Percentiles rank a stretch among this genome's conserved stretches.
Evolutionary conservation across 2,329 filamentous ascomycete species (phyloP).

Genomic region (Stachybotrys elegans): DNA sequence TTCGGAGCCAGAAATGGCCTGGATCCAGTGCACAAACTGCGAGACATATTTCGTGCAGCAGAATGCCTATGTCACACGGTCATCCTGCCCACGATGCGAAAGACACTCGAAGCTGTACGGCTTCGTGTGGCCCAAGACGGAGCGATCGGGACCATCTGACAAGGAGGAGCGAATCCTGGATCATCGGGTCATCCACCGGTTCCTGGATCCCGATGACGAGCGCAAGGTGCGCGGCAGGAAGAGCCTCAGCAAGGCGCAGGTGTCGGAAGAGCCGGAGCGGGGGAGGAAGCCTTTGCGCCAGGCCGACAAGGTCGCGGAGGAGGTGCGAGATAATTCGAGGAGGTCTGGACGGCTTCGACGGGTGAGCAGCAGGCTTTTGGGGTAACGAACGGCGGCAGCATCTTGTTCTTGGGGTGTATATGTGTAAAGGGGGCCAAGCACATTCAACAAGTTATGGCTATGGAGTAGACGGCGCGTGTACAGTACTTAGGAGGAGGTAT

Average conservation of each 20-base stretch:
- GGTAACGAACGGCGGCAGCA: slow-evolving; percentile 13
- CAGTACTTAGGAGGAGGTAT: too few relatives aligned
- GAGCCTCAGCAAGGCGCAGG: slow-evolving; percentile 15
- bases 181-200: slow-evolving; percentile 82
- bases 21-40: slow-evolving; percentile 88
- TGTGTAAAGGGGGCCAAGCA: too few relatives aligned
- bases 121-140: slow-evolving; percentile 93
- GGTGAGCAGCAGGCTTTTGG: slow-evolving; percentile 25
- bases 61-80: slow-evolving; percentile 80
- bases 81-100: slow-evolving; percentile 87
- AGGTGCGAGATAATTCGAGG: slow-evolving; percentile 13
- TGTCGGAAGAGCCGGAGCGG: slow-evolving; percentile 15
- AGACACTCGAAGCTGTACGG: slow-evolving; percentile 94
- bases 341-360: slow-evolving; percentile 29
- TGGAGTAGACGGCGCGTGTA: too few relatives aligned
- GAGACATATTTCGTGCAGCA: slow-evolving; percentile 77
- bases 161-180: slow-evolving; percentile 70
- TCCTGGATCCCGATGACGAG: slow-evolving; percentile 69
- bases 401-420: too few relatives aligned
- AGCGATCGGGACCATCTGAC: slow-evolving; percentile 70
- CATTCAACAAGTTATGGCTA: too few relatives aligned
- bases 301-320: slow-evolving; percentile 19
- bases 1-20: slow-evolving; percentile 68
- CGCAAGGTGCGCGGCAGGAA: slow-evolving; percentile 42
- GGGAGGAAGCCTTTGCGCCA: slow-evolving; percentile 19